Evolutionary conservation across 345 rosid species (phyloP).

Genomic region (Fremontodendron californicum): DNA sequence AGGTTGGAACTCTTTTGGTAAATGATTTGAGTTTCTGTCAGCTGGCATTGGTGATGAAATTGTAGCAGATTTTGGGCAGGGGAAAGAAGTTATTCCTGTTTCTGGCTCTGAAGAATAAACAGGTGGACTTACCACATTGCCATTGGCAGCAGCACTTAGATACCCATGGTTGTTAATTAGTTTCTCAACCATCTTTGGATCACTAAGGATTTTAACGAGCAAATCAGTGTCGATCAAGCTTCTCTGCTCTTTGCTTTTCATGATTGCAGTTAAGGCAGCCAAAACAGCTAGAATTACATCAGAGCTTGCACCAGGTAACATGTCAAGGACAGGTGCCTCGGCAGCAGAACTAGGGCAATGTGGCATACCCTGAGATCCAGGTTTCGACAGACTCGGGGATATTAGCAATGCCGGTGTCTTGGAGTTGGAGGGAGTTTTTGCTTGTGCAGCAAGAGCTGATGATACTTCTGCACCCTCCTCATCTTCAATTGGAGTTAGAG

Average conservation of each 20-base stretch:
- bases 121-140: slow-evolving; percentile 5
- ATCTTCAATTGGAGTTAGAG: slow-evolving; percentile 56
- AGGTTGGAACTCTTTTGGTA: background rate
- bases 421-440: background rate
- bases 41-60: background rate
- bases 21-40: slow-evolving; percentile 10
- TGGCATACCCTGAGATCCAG: slow-evolving; percentile 11
- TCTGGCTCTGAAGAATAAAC: slow-evolving; percentile 12
- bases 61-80: slow-evolving; percentile 6
- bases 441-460: slow-evolving; percentile 17
- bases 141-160: background rate
- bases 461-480: slow-evolving; percentile 26
- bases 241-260: slow-evolving; percentile 35
- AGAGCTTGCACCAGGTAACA: slow-evolving; percentile 25
- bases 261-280: slow-evolving; percentile 32
- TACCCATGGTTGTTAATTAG: slow-evolving; percentile 24
- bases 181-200: slow-evolving; percentile 46
- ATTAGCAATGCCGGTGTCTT: slow-evolving; percentile 8
- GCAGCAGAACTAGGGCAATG: background rate
- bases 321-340: too few species aligned
- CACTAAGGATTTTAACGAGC: slow-evolving; percentile 48
- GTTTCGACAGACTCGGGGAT: slow-evolving; percentile 10
- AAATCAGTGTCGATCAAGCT: slow-evolving; percentile 48
- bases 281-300: slow-evolving; percentile 36
- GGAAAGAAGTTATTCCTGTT: too few species aligned